Conservation (phyloP, 805 yeast genomes). For the Metschnikowia arizonensis region DNA sequence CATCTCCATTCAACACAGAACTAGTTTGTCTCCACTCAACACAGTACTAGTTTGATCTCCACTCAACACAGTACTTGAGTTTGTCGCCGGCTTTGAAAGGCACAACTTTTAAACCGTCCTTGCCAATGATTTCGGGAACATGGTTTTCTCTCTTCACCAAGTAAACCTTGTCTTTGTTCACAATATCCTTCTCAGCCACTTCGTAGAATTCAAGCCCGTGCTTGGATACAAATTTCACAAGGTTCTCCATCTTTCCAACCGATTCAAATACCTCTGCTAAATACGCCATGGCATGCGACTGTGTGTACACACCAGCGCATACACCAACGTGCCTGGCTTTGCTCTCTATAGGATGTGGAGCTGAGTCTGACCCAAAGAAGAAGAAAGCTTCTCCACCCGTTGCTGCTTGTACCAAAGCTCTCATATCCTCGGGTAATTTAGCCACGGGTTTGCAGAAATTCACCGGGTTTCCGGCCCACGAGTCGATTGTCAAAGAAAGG, state of each 20-base stretch:
- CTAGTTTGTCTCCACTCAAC: conserved; percentile 71
- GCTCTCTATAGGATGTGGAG: conserved; percentile 86
- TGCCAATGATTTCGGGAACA: conserved; percentile 58
- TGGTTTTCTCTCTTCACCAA: conserved; percentile 50
- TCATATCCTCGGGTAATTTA: conserved; percentile 78
- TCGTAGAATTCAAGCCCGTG: conserved; percentile 71
- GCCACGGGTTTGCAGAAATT: conserved; percentile 98
- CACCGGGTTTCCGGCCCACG: conserved; percentile 95
- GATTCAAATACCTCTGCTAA: conserved; percentile 82
- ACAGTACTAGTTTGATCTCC: conserved; percentile 75
- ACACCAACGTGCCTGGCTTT: conserved; percentile 78
- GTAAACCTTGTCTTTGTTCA: conserved; percentile 45
- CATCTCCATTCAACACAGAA: conserved; percentile 78
- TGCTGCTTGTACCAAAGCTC: conserved; percentile 82
- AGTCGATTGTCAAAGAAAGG: conserved; percentile 79
- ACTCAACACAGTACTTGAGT: conserved; percentile 68
- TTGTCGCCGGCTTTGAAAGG: conserved; percentile 85
- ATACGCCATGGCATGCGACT: conserved; percentile 74
- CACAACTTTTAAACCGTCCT: conserved; percentile 48
- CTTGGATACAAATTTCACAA: conserved; percentile 71
- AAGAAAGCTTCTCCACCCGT: conserved; percentile 87
- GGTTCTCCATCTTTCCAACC: conserved; percentile 55
- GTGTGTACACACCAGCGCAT: conserved; percentile 98
- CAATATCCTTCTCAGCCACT: conserved; percentile 39
- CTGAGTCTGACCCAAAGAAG: conserved; percentile 96